These are phyloP conservation scores for Mortierella antarctica DNA, from an alignment of 192 early-diverging fungal species.

Conservation along the genomic window DNA sequence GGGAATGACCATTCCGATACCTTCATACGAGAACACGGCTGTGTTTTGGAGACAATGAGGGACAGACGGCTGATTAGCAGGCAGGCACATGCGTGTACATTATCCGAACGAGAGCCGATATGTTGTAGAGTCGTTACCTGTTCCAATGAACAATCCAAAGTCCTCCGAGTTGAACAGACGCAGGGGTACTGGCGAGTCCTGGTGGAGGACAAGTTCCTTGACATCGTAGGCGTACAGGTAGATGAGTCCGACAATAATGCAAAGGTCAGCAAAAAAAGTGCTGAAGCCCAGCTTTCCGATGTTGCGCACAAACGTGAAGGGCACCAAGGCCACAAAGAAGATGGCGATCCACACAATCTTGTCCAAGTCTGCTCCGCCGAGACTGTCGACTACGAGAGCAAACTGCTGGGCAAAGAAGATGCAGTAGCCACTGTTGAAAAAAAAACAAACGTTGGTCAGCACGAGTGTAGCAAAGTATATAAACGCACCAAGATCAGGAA, in stretches of 20 bases:
- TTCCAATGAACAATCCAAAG: constrained; percentile 54
- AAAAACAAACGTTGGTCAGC: background rate
- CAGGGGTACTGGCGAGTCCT: constrained; percentile 62
- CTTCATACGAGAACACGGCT: constrained; percentile 94
- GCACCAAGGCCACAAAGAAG: constrained; percentile 76
- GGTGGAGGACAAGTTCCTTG: constrained; percentile 66
- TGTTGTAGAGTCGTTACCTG: constrained; percentile 32
- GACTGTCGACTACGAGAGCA: constrained; percentile 73
- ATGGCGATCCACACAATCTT: constrained; percentile 77
- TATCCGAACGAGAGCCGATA: too few species aligned
- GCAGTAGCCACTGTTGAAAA: constrained; percentile 61
- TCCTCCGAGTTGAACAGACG: constrained; percentile 59
- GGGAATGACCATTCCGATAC: constrained; percentile 87
- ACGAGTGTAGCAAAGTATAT: background rate
- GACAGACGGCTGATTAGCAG: background rate
- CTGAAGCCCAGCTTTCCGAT: constrained; percentile 87
- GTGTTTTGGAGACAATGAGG: constrained; percentile 59
- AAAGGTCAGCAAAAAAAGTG: constrained; percentile 85
- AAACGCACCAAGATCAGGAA: too few species aligned
- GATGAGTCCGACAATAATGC: constrained; percentile 84
- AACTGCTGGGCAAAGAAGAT: constrained; percentile 93
- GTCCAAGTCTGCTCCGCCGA: constrained; percentile 72
- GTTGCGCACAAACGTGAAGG: constrained; percentile 85
- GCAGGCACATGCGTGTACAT: too few species aligned
- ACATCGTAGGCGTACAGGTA: constrained; percentile 84